A percentile compares a stretch with the other conserved stretches of the same genome.
Evolutionary conservation across 2,329 filamentous ascomycete genomes (phyloP).

Genomic region (Calonectria honghensis): DNA sequence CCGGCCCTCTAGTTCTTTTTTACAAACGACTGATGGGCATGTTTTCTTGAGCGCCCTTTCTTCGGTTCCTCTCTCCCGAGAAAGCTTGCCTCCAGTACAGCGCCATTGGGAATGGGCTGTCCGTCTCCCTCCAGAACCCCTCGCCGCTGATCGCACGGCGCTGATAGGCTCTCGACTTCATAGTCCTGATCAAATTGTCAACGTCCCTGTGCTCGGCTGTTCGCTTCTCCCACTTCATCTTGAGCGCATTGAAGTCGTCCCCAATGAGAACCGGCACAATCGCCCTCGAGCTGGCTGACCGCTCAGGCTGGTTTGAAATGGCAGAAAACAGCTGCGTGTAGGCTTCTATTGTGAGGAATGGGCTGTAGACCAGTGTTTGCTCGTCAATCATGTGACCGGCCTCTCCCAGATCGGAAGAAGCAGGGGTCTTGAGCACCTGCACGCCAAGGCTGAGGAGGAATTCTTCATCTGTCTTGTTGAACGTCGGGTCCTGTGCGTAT

Average conservation of each 20-base stretch:
- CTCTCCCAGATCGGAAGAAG: slow-evolving; percentile 46
- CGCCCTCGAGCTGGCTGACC: background rate
- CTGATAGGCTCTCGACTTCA: slow-evolving; percentile 42
- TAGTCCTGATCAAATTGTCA: slow-evolving; percentile 46
- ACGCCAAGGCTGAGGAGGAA: slow-evolving; percentile 47
- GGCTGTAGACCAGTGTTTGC: slow-evolving; percentile 52
- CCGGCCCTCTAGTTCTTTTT: background rate
- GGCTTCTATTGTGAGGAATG: slow-evolving; percentile 52
- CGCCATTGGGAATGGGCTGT: slow-evolving; percentile 51
- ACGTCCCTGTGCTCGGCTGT: slow-evolving; percentile 50
- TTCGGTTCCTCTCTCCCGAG: background rate
- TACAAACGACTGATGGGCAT: background rate
- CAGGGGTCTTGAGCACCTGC: slow-evolving; percentile 46
- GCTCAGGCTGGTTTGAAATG: slow-evolving; percentile 1
- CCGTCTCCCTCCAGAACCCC: slow-evolving; percentile 48
- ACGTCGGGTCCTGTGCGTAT: slow-evolving; percentile 52
- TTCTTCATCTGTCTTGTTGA: slow-evolving; percentile 48
- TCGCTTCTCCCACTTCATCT: slow-evolving; percentile 52
- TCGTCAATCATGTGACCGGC: slow-evolving; percentile 47
- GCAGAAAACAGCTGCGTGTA: slow-evolving; percentile 45
- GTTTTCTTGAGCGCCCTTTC: background rate
- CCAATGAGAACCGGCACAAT: slow-evolving; percentile 48
- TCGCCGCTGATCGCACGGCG: slow-evolving; percentile 48
- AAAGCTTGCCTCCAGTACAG: slow-evolving; percentile 49
- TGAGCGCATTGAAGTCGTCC: slow-evolving; percentile 53